A percentile compares a stretch with the other conserved stretches of the same genome.
phyloP scores from a whole-genome alignment of 1,284 basidiomycete genomes.

The Bondarzewia mesenterica region DNA sequence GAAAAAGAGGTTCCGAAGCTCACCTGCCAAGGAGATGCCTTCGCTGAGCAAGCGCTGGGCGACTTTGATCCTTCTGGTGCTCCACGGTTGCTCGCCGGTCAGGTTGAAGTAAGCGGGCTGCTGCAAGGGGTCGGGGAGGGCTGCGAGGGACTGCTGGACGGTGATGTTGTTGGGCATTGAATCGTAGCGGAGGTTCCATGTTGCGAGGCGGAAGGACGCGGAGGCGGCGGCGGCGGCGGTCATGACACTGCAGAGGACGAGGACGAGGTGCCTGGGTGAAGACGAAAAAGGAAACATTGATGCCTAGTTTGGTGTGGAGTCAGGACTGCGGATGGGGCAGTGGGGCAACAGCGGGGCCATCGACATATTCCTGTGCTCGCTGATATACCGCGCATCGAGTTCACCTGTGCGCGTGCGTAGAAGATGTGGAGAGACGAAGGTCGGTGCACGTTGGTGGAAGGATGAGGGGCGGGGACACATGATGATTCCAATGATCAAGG shows the following conservation, averaged over 20 bases:
- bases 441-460: no score
- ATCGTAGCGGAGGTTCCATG: slow-evolving; percentile 51
- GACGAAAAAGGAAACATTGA: neutral
- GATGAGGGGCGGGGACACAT: no score
- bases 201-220: slow-evolving; percentile 30
- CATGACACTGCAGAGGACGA: neutral
- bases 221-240: neutral
- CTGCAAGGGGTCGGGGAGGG: slow-evolving; percentile 33
- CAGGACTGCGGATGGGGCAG: neutral
- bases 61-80: slow-evolving; percentile 38
- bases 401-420: no score
- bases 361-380: no score
- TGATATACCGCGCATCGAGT: no score
- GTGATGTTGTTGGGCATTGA: slow-evolving; percentile 40
- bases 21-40: slow-evolving; percentile 31
- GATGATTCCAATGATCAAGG: no score
- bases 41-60: slow-evolving; percentile 35
- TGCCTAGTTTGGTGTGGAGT: neutral
- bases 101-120: slow-evolving; percentile 26
- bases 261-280: neutral
- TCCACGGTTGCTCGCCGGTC: slow-evolving; percentile 42
- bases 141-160: slow-evolving; percentile 35
- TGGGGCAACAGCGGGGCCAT: no score
- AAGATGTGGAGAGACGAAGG: no score
- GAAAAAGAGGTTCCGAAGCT: slow-evolving; percentile 1